Evolutionary conservation across 2,329 filamentous ascomycete species (phyloP).

Genomic region (Thelonectria blattea): DNA sequence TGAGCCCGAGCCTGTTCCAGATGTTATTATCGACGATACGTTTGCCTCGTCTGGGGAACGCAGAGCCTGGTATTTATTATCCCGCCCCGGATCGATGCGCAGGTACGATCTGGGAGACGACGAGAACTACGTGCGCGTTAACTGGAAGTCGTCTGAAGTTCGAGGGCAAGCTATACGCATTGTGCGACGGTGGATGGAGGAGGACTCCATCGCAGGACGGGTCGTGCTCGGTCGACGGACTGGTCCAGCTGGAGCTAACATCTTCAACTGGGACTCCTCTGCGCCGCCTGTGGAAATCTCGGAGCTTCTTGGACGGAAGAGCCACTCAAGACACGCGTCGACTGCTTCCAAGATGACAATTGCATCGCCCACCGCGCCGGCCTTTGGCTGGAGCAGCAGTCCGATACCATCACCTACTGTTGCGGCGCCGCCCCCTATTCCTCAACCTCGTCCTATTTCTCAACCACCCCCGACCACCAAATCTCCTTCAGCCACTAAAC

Average conservation of each 20-base stretch:
- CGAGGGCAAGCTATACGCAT: constrained; percentile 62
- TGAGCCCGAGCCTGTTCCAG: constrained; percentile 48
- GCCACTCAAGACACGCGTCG: constrained; percentile 36
- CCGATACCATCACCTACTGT: constrained; percentile 26
- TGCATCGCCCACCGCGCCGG: constrained; percentile 36
- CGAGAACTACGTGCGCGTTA: constrained; percentile 64
- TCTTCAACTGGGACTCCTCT: constrained; percentile 68
- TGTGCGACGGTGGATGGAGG: constrained; percentile 70
- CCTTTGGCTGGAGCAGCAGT: constrained; percentile 42
- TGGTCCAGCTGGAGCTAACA: constrained; percentile 51
- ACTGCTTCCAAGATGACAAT: constrained; percentile 30
- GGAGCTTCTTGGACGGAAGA: constrained; percentile 42
- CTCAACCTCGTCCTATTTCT: constrained; percentile 14
- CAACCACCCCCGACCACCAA: constrained; percentile 17
- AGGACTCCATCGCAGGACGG: constrained; percentile 64
- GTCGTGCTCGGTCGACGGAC: constrained; percentile 46
- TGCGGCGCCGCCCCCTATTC: constrained; percentile 25
- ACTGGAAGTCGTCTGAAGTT: constrained; percentile 61
- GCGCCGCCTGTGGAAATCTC: constrained; percentile 56
- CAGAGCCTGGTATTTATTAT: constrained; percentile 69
- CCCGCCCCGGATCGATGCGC: constrained; percentile 63
- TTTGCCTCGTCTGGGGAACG: constrained; percentile 63
- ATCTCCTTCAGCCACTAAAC: constrained; percentile 21
- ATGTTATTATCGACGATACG: constrained; percentile 56
- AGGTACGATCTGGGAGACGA: constrained; percentile 63